Evolutionary conservation across 495 filamentous ascomycete species (phyloP).

Genomic region (Lichenothelia convexa): DNA sequence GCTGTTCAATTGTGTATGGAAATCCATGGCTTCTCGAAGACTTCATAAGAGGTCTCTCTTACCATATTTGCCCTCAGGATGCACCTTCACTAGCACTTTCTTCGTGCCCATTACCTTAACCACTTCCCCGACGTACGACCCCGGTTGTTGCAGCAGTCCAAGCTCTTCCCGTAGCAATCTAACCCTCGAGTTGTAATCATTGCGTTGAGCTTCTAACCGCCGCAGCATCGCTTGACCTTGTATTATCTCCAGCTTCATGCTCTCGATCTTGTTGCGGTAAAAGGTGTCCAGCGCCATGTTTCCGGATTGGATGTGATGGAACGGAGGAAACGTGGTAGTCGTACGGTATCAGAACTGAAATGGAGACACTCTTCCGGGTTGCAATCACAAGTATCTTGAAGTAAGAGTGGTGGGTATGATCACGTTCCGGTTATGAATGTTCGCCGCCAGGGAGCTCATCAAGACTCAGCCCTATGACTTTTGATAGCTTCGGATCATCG

Average conservation of each 20-base stretch:
- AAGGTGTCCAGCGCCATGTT: constrained; percentile 97
- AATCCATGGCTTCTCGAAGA: neutral
- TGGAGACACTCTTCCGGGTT: too few species aligned
- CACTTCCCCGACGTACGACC: constrained; percentile 96
- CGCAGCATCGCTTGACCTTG: constrained; percentile 91
- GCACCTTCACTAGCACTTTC: constrained; percentile 96
- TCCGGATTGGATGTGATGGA: too few species aligned
- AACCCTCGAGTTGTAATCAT: constrained; percentile 98
- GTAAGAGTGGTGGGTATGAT: too few species aligned
- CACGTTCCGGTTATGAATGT: too few species aligned
- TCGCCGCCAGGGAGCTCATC: too few species aligned
- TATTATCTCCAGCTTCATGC: constrained; percentile 98
- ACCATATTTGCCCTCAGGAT: constrained; percentile 99
- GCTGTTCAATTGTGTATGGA: neutral
- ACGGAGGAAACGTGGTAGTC: too few species aligned
- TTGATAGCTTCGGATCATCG: too few species aligned
- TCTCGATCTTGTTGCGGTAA: constrained; percentile 99
- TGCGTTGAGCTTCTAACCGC: constrained; percentile 90
- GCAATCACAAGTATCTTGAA: too few species aligned
- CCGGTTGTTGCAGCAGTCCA: constrained; percentile 87
- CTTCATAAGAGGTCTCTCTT: constrained; percentile 15
- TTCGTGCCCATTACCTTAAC: constrained; percentile 99
- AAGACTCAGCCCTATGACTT: too few species aligned
- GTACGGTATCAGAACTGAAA: too few species aligned
- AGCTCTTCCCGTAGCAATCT: constrained; percentile 90